These are phyloP conservation scores for Backusella tarrabulga DNA, from an alignment of 192 early-diverging fungal species.

Conservation along the genomic window DNA sequence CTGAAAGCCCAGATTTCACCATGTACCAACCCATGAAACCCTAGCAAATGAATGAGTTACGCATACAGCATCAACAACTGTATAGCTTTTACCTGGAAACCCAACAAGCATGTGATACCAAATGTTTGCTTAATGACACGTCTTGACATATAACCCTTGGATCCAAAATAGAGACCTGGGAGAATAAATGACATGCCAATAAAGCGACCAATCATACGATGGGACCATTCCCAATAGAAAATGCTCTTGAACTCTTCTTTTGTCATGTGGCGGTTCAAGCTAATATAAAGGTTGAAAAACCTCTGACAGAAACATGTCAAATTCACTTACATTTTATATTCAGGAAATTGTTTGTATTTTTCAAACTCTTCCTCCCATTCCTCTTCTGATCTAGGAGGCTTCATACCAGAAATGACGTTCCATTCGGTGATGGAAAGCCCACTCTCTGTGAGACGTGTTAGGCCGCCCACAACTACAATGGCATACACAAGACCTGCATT, in stretches of 20 bases:
- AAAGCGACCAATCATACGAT: constrained; percentile 90
- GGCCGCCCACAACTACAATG: constrained; percentile 91
- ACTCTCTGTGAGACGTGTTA: constrained; percentile 96
- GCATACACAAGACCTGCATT: constrained; percentile 88
- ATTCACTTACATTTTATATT: constrained; percentile 83
- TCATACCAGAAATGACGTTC: constrained; percentile 93
- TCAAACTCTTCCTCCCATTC: constrained; percentile 95
- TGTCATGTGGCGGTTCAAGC: constrained; percentile 85
- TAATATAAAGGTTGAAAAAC: constrained; percentile 24
- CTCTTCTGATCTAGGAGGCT: constrained; percentile 77
- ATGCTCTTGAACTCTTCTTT: constrained; percentile 94
- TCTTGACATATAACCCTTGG: constrained; percentile 74
- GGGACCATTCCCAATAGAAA: constrained; percentile 98
- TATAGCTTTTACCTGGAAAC: constrained; percentile 57
- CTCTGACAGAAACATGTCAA: neutral
- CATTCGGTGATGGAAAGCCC: constrained; percentile 97
- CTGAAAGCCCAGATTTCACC: constrained; percentile 89
- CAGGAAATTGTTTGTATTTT: constrained; percentile 98
- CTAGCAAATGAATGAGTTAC: constrained; percentile 23
- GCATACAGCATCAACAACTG: too few relatives aligned
- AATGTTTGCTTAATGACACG: constrained; percentile 57
- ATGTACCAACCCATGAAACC: constrained; percentile 98
- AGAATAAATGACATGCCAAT: constrained; percentile 88
- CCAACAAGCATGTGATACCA: constrained; percentile 62
- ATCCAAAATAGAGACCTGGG: constrained; percentile 85